These are phyloP conservation scores for Tremella fuciformis DNA, from an alignment of 768 basidiomycete genomes.

Conservation along the genomic window DNA sequence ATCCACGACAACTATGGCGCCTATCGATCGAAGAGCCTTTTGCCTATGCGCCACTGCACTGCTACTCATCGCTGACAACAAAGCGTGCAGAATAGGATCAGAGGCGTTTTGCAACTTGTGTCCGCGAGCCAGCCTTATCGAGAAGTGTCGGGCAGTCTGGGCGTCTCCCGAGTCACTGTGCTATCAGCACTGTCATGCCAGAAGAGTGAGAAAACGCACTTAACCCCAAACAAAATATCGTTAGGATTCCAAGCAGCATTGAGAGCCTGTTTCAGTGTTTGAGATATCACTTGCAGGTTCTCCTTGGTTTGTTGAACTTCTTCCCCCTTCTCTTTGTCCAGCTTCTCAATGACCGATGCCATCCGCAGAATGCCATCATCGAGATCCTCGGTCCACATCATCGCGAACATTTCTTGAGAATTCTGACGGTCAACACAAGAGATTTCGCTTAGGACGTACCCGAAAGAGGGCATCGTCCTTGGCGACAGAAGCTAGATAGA, in stretches of 20 bases:
- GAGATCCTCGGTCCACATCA: conserved; percentile 77
- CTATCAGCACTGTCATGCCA: conserved; percentile 11
- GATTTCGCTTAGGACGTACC: conserved; percentile 16
- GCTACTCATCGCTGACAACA: conserved; percentile 75
- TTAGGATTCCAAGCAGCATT: conserved; percentile 70
- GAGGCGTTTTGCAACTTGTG: conserved; percentile 69
- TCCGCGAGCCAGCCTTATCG: conserved; percentile 28
- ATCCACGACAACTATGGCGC: conserved; percentile 85
- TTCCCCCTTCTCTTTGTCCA: conserved; percentile 47
- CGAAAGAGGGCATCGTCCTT: conserved; percentile 28
- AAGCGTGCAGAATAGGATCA: conserved; percentile 74
- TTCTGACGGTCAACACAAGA: conserved; percentile 60
- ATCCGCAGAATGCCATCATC: conserved; percentile 66
- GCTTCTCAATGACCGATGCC: conserved; percentile 56
- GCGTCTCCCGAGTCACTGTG: conserved; percentile 29
- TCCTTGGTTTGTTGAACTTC: conserved; percentile 28
- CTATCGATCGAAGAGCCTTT: conserved; percentile 84
- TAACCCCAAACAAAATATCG: conserved; percentile 75
- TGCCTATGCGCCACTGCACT: conserved; percentile 88
- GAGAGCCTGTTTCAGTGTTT: conserved; percentile 63
- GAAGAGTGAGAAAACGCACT: conserved; percentile 56
- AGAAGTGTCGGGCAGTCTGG: conserved; percentile 20
- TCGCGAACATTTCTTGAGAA: conserved; percentile 74
- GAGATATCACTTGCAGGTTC: conserved; percentile 27
- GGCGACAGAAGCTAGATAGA: conserved; percentile 21